Evolutionary conservation across 2,329 filamentous ascomycete genomes (phyloP).

Genomic region (Exophiala lecanii-corni): DNA sequence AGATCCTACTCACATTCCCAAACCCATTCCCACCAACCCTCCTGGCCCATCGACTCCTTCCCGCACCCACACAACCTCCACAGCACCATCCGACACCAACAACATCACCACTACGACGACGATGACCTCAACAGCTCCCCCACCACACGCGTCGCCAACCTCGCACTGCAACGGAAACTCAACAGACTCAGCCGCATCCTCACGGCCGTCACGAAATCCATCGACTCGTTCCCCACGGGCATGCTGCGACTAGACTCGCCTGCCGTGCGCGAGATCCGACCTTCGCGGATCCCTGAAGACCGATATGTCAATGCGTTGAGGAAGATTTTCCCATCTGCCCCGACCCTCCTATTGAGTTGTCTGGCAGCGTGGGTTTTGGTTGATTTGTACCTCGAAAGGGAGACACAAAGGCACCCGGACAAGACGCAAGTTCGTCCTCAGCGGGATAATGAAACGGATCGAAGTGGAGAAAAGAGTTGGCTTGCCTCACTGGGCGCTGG

Average conservation of each 20-base stretch:
- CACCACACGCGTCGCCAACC: conserved; percentile 6
- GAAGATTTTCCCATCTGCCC: conserved; percentile 18
- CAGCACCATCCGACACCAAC: not conserved
- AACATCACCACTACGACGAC: not conserved
- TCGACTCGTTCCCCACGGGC: conserved; percentile 15
- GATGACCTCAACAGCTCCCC: conserved; percentile 1
- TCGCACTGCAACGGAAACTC: conserved; percentile 13
- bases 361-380: conserved; percentile 23
- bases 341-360: conserved; percentile 9
- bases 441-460: not conserved
- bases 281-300: conserved; percentile 6
- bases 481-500: not conserved
- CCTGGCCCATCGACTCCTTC: not conserved
- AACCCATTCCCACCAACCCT: too few species aligned
- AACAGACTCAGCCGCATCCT: conserved; percentile 8
- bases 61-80: not conserved
- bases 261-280: conserved; percentile 8
- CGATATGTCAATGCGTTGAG: conserved; percentile 13
- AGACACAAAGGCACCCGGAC: not conserved
- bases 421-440: not conserved
- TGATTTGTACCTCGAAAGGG: conserved; percentile 17
- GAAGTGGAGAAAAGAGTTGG: not conserved
- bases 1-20: too few species aligned
- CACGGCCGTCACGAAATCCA: conserved; percentile 14
- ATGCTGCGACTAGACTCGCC: conserved; percentile 17